Evolutionary conservation across 805 yeast species (phyloP).

Genomic region (Kazachstania martiniae): DNA sequence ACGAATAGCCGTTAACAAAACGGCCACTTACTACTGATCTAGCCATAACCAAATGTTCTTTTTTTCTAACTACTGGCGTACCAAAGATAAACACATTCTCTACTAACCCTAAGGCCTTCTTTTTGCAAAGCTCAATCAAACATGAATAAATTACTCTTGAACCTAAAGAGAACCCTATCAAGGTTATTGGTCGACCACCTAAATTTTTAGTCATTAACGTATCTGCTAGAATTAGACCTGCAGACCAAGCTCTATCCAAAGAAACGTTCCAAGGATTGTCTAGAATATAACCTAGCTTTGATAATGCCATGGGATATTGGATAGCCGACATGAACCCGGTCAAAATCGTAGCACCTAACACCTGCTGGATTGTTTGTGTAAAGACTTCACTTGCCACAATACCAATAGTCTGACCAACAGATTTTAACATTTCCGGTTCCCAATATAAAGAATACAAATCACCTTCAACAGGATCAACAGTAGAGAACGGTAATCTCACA

Average conservation of each 20-base stretch:
- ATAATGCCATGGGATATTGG: slow-evolving; percentile 83
- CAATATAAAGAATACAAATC: slow-evolving; percentile 84
- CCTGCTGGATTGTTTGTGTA: slow-evolving; percentile 88
- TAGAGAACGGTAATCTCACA: slow-evolving; percentile 89
- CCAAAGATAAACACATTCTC: slow-evolving; percentile 87
- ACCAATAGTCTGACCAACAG: slow-evolving; percentile 92
- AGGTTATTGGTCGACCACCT: slow-evolving; percentile 85
- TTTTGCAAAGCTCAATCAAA: slow-evolving; percentile 69
- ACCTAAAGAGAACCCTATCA: slow-evolving; percentile 90
- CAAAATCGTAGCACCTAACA: slow-evolving; percentile 81
- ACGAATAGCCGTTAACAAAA: slow-evolving; percentile 82
- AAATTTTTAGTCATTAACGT: slow-evolving; percentile 76
- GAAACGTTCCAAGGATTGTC: slow-evolving; percentile 99
- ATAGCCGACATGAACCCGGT: slow-evolving; percentile 87
- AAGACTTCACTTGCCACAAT: slow-evolving; percentile 90
- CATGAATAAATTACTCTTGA: slow-evolving; percentile 89
- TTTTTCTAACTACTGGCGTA: slow-evolving; percentile 70
- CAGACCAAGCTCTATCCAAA: slow-evolving; percentile 92
- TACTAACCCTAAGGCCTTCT: slow-evolving; percentile 78
- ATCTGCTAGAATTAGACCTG: slow-evolving; percentile 86
- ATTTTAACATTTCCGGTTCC: slow-evolving; percentile 96
- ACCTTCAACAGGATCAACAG: slow-evolving; percentile 97
- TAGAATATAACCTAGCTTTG: slow-evolving; percentile 77
- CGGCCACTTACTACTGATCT: slow-evolving; percentile 82
- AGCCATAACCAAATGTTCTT: slow-evolving; percentile 67